Percentiles rank a stretch among this genome's conserved stretches.
Evolutionary conservation across 352 stramenopile species (phyloP).

Genomic region (Pythium rhizo-oryzae): DNA sequence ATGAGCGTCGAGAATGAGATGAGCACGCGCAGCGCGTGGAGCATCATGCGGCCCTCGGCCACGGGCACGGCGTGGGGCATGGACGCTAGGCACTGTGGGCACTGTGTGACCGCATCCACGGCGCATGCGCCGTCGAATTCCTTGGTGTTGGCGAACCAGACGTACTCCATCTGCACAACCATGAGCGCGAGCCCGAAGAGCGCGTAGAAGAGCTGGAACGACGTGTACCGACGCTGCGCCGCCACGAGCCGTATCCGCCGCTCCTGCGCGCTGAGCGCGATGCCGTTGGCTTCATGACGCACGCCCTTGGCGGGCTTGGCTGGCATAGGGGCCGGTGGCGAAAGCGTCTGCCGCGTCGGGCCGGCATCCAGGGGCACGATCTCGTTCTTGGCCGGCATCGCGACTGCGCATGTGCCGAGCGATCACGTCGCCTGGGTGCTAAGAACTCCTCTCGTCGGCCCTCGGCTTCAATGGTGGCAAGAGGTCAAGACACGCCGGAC

Average conservation of each 20-base stretch:
- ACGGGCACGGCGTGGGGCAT: slow-evolving; percentile 40
- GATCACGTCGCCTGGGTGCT: not conserved
- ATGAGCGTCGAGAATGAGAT: slow-evolving; percentile 67
- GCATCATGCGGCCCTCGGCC: slow-evolving; percentile 60
- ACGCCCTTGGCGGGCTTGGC: slow-evolving; percentile 15
- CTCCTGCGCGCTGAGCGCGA: slow-evolving; percentile 52
- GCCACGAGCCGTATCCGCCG: slow-evolving; percentile 50
- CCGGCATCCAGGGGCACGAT: slow-evolving; percentile 58
- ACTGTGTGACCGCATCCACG: slow-evolving; percentile 35
- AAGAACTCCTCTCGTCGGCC: not conserved
- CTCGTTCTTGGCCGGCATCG: slow-evolving; percentile 65
- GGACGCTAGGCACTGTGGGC: slow-evolving; percentile 41
- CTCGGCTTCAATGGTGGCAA: not conserved
- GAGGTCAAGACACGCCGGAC: not conserved
- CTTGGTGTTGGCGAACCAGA: slow-evolving; percentile 67
- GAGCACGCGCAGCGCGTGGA: slow-evolving; percentile 64
- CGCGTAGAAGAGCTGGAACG: slow-evolving; percentile 74
- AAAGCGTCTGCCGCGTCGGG: slow-evolving; percentile 21
- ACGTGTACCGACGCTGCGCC: slow-evolving; percentile 47
- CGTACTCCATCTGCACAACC: slow-evolving; percentile 76
- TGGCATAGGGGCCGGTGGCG: slow-evolving; percentile 21
- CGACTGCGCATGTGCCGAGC: slow-evolving; percentile 16
- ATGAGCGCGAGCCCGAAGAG: slow-evolving; percentile 71
- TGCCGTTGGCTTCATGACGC: slow-evolving; percentile 36
- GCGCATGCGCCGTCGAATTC: slow-evolving; percentile 38